Evolutionary conservation across 306 rosid genomes (phyloP).

Genomic region (Mimosa pudica): DNA sequence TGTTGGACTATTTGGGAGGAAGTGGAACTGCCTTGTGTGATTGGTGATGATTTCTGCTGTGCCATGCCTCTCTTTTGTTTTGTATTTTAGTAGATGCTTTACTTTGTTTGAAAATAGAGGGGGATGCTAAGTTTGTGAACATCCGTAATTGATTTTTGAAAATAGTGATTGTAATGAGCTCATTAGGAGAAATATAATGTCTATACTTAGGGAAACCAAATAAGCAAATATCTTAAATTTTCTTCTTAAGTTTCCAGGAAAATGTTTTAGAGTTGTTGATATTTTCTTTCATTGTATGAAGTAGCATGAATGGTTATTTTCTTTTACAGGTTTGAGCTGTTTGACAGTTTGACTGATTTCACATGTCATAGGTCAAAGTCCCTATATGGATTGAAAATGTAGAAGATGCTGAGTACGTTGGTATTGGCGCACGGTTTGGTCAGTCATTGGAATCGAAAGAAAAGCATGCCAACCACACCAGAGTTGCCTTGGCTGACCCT

Average conservation of each 20-base stretch:
- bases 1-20: slow-evolving; percentile 10
- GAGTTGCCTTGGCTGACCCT: slow-evolving; percentile 89
- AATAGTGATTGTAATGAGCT: slow-evolving; percentile 3
- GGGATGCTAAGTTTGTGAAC: not conserved
- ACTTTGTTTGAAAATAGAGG: slow-evolving; percentile 19
- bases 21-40: not conserved
- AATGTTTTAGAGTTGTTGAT: slow-evolving; percentile 15
- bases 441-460: slow-evolving; percentile 84
- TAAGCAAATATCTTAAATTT: slow-evolving; percentile 16
- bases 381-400: slow-evolving; percentile 72
- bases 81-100: not conserved
- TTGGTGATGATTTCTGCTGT: not conserved
- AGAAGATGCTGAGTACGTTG: slow-evolving; percentile 72
- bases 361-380: slow-evolving; percentile 72
- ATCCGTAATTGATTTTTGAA: slow-evolving; percentile 14
- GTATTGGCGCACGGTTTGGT: slow-evolving; percentile 96
- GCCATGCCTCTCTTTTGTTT: not conserved
- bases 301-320: slow-evolving; percentile 3
- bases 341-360: slow-evolving; percentile 15
- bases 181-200: not conserved
- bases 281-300: not conserved
- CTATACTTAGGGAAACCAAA: slow-evolving; percentile 12
- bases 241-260: slow-evolving; percentile 22
- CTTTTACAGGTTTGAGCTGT: not conserved
- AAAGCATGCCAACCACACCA: slow-evolving; percentile 77